A percentile compares a stretch with the other conserved stretches of the same genome.
These are phyloP conservation scores for Phytomonas sp. DNA, from an alignment of 208 protist genomes.

Conservation along the genomic window DNA sequence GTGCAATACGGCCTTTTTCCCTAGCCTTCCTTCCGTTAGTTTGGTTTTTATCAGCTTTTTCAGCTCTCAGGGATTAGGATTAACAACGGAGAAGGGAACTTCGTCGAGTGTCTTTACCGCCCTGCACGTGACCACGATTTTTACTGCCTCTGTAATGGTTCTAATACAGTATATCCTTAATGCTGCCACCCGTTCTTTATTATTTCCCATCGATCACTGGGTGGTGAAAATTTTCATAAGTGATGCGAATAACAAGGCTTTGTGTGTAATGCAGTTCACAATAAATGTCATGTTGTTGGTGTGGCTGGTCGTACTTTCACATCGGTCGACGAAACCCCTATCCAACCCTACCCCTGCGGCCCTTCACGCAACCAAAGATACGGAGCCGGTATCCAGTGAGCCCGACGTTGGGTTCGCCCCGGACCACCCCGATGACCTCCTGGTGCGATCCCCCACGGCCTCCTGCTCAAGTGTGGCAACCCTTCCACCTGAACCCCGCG, in stretches of 20 bases:
- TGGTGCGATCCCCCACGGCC: too few relatives aligned
- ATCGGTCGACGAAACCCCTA: not conserved
- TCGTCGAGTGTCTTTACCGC: not conserved
- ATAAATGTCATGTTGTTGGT: not conserved
- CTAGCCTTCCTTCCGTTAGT: not conserved
- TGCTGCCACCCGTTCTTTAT: not conserved
- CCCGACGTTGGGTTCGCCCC: too few relatives aligned
- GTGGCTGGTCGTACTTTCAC: not conserved
- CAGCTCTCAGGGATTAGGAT: not conserved
- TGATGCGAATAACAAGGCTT: not conserved
- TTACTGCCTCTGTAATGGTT: not conserved
- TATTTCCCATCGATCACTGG: not conserved
- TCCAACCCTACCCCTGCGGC: too few relatives aligned
- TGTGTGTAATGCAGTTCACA: not conserved
- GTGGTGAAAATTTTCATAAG: not conserved
- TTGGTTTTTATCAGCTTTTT: not conserved
- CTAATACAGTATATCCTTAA: not conserved
- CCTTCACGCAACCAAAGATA: not conserved
- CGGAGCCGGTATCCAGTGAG: too few relatives aligned
- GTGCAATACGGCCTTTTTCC: not conserved
- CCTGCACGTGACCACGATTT: not conserved
- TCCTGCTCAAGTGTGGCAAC: too few relatives aligned
- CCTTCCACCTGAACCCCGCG: too few relatives aligned
- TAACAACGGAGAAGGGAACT: not conserved
- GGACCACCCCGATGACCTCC: too few relatives aligned